Conservation (phyloP, 495 filamentous ascomycete genomes). For the Penicillium coprophilum region DNA sequence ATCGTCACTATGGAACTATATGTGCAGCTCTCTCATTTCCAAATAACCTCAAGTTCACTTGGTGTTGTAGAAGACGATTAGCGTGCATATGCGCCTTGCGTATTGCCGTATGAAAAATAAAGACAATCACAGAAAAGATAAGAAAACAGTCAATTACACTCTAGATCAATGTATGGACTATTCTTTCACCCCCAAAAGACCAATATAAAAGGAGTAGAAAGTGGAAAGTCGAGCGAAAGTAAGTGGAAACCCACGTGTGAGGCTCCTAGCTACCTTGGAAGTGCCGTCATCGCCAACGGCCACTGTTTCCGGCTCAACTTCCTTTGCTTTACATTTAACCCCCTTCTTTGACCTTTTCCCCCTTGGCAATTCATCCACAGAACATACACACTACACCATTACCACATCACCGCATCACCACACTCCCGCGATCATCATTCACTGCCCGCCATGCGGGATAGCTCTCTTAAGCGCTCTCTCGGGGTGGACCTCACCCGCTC, state of each 20-base stretch:
- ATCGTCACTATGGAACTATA: not conserved
- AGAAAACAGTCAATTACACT: not conserved
- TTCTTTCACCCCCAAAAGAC: slow-evolving; percentile 1
- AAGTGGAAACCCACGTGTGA: slow-evolving; percentile 9
- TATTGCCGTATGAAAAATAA: slow-evolving; percentile 6
- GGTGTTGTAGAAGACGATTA: not conserved
- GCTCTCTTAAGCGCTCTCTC: slow-evolving; percentile 61
- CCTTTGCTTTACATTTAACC: slow-evolving; percentile 1
- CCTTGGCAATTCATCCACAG: slow-evolving; percentile 6
- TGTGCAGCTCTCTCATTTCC: not conserved
- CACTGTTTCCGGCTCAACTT: slow-evolving; percentile 22
- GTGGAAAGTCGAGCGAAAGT: not conserved
- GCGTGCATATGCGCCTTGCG: not conserved
- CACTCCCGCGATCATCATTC: slow-evolving; percentile 12
- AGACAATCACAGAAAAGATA: slow-evolving; percentile 8
- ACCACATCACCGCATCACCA: not conserved
- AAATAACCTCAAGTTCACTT: not conserved
- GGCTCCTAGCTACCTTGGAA: slow-evolving; percentile 14
- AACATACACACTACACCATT: not conserved
- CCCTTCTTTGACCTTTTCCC: slow-evolving; percentile 12
- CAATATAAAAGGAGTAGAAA: not conserved
- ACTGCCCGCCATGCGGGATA: slow-evolving; percentile 52
- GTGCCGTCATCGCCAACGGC: slow-evolving; percentile 31
- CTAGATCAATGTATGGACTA: not conserved
- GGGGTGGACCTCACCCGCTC: slow-evolving; percentile 54